Base-by-base conservation (phyloP, 2,329 filamentous ascomycete genomes). In the Esteya vermicola region DNA sequence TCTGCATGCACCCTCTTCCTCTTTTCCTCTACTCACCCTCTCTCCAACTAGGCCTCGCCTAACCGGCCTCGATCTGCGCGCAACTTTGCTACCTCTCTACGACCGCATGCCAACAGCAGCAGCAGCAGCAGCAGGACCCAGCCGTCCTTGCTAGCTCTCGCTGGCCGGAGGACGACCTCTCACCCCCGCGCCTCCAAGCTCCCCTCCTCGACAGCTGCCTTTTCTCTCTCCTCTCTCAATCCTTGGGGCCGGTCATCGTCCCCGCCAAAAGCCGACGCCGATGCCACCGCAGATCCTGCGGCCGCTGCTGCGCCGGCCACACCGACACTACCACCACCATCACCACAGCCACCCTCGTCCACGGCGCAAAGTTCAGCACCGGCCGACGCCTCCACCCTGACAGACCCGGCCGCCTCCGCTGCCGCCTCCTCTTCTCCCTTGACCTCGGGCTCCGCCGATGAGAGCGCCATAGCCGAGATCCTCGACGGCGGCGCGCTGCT, bases 401-500 rank as follows among this genome's bases (percentile, higher is more conserved):
- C 21, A 13, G 1, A 12, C 10, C 2, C 44, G 6, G 33, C 43
- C 21, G 23, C 41, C 23, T 23, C 46, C 23, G 21, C 41, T 13
- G 41, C 41, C 23, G 33, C 48, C 12, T 33, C 41, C 28, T 18
- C 34, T 6, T 18, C 34, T 13, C 6, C 33, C 14, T 19, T 42
- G 30, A 36, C 43, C 32, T 36, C 43, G 16, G 45, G 32, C 9
- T 22, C 35, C 3, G 32, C 30, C 32, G 9, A 22, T 8, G 20
- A 44, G 13, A 39, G 35, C 3, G 36, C 19, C 3, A 20, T 48
- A 5, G 12, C 36, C 34, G 48, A 54, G 27, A 36, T 61, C 22
- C 54, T 60, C 37, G 55, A 57, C 36, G 52, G 57, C 42, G 44
- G 45, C 10, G 61, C 67, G 40, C 59, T 74, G 40, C 66, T 76